These are phyloP conservation scores for Tylopilus felleus DNA, from an alignment of 768 basidiomycete species.

Conservation along the genomic window DNA sequence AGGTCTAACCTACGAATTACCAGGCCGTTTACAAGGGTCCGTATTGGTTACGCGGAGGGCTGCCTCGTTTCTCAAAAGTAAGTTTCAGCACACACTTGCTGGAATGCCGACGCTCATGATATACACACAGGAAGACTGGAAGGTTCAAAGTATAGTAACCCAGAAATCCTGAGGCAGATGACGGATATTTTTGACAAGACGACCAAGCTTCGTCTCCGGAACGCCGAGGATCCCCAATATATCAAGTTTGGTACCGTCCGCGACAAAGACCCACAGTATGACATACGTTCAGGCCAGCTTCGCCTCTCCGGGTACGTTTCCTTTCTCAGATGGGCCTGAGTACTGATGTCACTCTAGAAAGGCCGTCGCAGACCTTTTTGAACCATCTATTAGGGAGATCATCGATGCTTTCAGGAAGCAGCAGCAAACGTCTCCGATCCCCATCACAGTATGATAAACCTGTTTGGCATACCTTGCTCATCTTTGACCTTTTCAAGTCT, in stretches of 20 bases:
- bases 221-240: slow-evolving; percentile 36
- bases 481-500: slow-evolving; percentile 17
- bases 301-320: slow-evolving; percentile 35
- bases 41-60: slow-evolving; percentile 38
- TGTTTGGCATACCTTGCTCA: neutral
- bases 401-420: slow-evolving; percentile 35
- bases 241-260: slow-evolving; percentile 40
- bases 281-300: slow-evolving; percentile 40
- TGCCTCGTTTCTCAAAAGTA: slow-evolving; percentile 28
- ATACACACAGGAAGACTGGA: slow-evolving; percentile 26
- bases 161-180: slow-evolving; percentile 37
- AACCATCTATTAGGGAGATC: slow-evolving; percentile 40
- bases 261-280: slow-evolving; percentile 37
- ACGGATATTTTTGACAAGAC: slow-evolving; percentile 37
- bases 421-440: slow-evolving; percentile 26
- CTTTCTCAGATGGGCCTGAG: neutral
- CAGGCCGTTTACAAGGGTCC: slow-evolving; percentile 42
- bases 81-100: neutral
- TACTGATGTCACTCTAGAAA: slow-evolving; percentile 22
- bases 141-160: slow-evolving; percentile 29
- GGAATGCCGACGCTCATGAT: neutral
- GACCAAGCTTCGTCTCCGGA: slow-evolving; percentile 44
- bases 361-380: slow-evolving; percentile 42
- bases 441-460: slow-evolving; percentile 30
- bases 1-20: neutral